phyloP scores from a whole-genome alignment of 1,284 basidiomycete genomes.

The Pseudozyma tsukubaensis region DNA sequence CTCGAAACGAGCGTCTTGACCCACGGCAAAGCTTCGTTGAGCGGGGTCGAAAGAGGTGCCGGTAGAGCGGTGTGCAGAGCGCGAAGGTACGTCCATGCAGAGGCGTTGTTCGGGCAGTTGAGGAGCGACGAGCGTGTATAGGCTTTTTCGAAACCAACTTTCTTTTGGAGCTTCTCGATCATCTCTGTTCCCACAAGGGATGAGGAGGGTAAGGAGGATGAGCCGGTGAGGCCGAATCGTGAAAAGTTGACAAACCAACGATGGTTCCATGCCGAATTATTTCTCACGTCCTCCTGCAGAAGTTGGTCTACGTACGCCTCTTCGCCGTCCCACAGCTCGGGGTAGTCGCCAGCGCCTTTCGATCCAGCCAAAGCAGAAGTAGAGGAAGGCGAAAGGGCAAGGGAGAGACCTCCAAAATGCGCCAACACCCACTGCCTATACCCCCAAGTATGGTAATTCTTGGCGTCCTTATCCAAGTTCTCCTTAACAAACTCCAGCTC shows the following conservation, averaged over 20 bases:
- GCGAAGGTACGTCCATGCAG: conserved; percentile 64
- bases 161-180: conserved; percentile 33
- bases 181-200: neutral
- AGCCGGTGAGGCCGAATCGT: conserved; percentile 26
- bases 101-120: conserved; percentile 57
- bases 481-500: conserved; percentile 56
- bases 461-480: conserved; percentile 52
- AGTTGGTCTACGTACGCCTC: conserved; percentile 81
- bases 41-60: neutral
- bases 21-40: conserved; percentile 8
- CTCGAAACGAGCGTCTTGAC: conserved; percentile 29
- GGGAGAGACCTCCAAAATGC: conserved; percentile 57
- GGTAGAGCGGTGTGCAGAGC: conserved; percentile 33
- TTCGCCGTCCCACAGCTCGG: conserved; percentile 80
- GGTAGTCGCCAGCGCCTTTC: conserved; percentile 28
- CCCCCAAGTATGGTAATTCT: conserved; percentile 68
- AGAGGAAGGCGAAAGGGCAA: neutral
- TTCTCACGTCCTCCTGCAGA: conserved; percentile 83
- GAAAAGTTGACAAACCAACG: conserved; percentile 89
- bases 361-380: neutral
- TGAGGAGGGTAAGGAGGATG: neutral
- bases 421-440: conserved; percentile 65
- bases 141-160: conserved; percentile 31
- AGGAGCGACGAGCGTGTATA: conserved; percentile 44
- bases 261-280: conserved; percentile 99